Evolutionary conservation across 2,329 filamentous ascomycete species (phyloP).

Genomic region (Phyllosticta paracitricarpa): DNA sequence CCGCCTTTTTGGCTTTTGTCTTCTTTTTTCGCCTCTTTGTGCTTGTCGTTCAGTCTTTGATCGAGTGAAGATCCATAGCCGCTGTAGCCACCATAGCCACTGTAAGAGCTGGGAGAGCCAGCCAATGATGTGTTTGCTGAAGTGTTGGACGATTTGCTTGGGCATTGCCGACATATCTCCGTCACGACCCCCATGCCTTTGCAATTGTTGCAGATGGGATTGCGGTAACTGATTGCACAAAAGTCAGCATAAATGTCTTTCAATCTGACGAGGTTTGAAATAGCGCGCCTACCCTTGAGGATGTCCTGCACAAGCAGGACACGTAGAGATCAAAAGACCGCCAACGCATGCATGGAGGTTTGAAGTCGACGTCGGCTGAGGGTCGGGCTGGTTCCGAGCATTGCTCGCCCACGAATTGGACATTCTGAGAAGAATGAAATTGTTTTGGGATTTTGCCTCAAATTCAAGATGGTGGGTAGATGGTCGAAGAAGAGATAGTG

Average conservation of each 20-base stretch:
- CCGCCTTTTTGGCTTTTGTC: background rate
- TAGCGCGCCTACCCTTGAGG: conserved; percentile 3
- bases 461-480: background rate
- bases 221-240: background rate
- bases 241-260: background rate
- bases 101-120: background rate
- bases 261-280: background rate
- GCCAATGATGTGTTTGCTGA: background rate
- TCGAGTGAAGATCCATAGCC: background rate
- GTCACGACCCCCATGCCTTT: conserved; percentile 7
- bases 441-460: background rate
- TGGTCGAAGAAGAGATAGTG: background rate
- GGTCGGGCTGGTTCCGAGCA: background rate
- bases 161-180: conserved; percentile 3
- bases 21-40: background rate
- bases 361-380: background rate
- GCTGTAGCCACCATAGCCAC: background rate
- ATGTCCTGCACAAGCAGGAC: conserved; percentile 7
- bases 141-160: background rate
- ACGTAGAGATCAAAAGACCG: conserved; percentile 7
- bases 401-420: background rate
- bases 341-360: conserved; percentile 5
- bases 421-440: background rate
- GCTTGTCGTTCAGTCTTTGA: background rate
- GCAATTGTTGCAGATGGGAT: conserved; percentile 8